These are phyloP conservation scores for Rosellinia necatrix DNA, from an alignment of 2,329 filamentous ascomycete genomes.

Conservation along the genomic window DNA sequence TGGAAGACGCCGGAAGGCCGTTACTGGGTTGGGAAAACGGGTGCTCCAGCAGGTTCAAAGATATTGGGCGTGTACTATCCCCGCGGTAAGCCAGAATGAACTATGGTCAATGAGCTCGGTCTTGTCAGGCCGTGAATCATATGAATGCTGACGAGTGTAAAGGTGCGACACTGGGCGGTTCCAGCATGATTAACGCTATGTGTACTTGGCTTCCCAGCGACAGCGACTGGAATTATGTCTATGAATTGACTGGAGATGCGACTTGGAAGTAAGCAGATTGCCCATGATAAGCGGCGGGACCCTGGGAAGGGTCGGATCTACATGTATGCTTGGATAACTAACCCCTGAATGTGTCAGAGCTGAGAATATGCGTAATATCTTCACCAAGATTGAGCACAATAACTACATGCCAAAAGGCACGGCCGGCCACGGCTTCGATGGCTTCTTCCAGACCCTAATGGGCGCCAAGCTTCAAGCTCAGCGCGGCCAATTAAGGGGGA, in stretches of 20 bases:
- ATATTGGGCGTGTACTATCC: constrained; percentile 38
- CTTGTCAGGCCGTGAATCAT: not conserved
- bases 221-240: constrained; percentile 34
- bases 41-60: constrained; percentile 32
- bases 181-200: constrained; percentile 33
- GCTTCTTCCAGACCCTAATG: constrained; percentile 26
- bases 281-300: not conserved
- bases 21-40: constrained; percentile 22
- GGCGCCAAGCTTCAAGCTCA: constrained; percentile 20
- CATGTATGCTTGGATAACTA: not conserved
- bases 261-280: constrained; percentile 30
- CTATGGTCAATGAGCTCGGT: not conserved
- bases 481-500: constrained; percentile 9
- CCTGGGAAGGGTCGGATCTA: too few relatives aligned
- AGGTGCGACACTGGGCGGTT: constrained; percentile 35
- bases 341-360: constrained; percentile 5
- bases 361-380: constrained; percentile 28
- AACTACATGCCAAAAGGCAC: constrained; percentile 29
- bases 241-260: constrained; percentile 28
- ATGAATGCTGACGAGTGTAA: constrained; percentile 1
- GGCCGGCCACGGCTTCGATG: constrained; percentile 28
- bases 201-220: constrained; percentile 28
- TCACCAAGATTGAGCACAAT: constrained; percentile 29
- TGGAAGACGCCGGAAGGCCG: constrained; percentile 27
- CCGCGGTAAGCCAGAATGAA: constrained; percentile 25